Base-by-base conservation (phyloP, 768 basidiomycete species). In the Boletus subparvulus region DNA sequence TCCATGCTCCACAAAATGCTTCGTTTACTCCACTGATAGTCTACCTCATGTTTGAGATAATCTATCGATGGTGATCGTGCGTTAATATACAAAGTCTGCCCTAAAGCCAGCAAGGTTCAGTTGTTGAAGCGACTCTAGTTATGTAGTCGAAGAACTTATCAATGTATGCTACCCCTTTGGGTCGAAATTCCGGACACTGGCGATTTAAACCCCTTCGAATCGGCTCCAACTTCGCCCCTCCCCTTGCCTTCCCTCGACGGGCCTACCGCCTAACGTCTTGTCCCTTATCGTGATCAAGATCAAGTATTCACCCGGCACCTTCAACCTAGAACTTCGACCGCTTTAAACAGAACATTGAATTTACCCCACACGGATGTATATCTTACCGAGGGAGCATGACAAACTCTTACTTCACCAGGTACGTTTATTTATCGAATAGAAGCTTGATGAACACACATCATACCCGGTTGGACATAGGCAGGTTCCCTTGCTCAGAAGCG, bases 401-500 rank as follows among this genome's bases (percentile, higher is more conserved):
- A 91, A 89, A 65, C 77, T 92, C 46, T 74, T 90, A 30, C 78
- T 94, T 26, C 87, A 89, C 67, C 88, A 91, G 78, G 79, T 80
- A 62, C 54, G 49, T 62, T 30, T 28, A 30, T 24, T 56, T 40
- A 40, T 53, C 37, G 8, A 32, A 14, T 44, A 32, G 21, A 49
- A 28, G 40, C 50, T 41, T 7, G n/a, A 40, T 9, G 12, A 35
- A 14, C 33, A 33, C 49, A 40, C 43, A 52, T 47, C 4, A 42
- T 12, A 26, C 21, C 21, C 17, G 12, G 7, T 55, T 44, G 28
- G n/a, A 47, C 36, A 47, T 63, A 93, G 87, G 84, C 87, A 28
- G 97, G 97, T 24, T 85, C 82, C 59, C 83, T 98, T 17, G 94
- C 97, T 2, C 96, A 98, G 74, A 89, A 93, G 65, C 88, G 97